Evolutionary conservation across 768 basidiomycete species (phyloP).

Genomic region (Suillus occidentalis): DNA sequence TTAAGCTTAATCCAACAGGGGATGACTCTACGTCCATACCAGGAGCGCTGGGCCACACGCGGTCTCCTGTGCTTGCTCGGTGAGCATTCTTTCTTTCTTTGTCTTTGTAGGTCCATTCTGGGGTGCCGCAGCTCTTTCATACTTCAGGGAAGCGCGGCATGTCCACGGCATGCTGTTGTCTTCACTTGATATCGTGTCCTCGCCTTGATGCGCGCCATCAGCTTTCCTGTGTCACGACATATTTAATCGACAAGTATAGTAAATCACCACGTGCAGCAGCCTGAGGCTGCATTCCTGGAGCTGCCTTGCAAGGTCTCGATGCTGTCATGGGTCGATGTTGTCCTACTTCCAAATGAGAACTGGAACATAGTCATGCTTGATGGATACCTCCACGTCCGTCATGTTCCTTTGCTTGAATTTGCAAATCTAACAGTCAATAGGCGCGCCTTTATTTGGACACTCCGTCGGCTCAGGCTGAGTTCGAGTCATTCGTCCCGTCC

Average conservation of each 20-base stretch:
- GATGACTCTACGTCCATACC: slow-evolving; percentile 5
- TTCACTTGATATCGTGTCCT: background rate
- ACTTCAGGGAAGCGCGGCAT: background rate
- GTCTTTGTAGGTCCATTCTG: background rate
- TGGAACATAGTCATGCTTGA: slow-evolving; percentile 69
- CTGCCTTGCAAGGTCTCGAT: slow-evolving; percentile 57
- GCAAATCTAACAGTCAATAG: slow-evolving; percentile 31
- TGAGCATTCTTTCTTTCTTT: slow-evolving; percentile 17
- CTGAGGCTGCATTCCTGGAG: slow-evolving; percentile 29
- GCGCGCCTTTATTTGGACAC: slow-evolving; percentile 69
- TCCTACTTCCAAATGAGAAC: slow-evolving; percentile 44
- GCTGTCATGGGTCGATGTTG: slow-evolving; percentile 58
- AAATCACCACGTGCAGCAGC: slow-evolving; percentile 19
- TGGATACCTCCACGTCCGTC: slow-evolving; percentile 68
- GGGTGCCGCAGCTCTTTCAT: slow-evolving; percentile 1
- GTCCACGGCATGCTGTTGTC: background rate
- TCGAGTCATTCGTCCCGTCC: slow-evolving; percentile 43
- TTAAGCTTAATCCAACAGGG: slow-evolving; percentile 16
- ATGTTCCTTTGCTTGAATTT: background rate
- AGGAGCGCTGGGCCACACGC: slow-evolving; percentile 23
- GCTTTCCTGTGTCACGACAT: background rate
- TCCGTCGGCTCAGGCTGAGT: slow-evolving; percentile 39
- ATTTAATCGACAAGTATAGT: slow-evolving; percentile 16
- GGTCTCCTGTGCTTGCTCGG: slow-evolving; percentile 33
- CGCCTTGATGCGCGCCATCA: slow-evolving; percentile 6